Evolutionary conservation across 2,329 filamentous ascomycete genomes (phyloP), one percentile per base, ranked within the genome.

Genomic region (Fusarium albosuccineum): DNA sequence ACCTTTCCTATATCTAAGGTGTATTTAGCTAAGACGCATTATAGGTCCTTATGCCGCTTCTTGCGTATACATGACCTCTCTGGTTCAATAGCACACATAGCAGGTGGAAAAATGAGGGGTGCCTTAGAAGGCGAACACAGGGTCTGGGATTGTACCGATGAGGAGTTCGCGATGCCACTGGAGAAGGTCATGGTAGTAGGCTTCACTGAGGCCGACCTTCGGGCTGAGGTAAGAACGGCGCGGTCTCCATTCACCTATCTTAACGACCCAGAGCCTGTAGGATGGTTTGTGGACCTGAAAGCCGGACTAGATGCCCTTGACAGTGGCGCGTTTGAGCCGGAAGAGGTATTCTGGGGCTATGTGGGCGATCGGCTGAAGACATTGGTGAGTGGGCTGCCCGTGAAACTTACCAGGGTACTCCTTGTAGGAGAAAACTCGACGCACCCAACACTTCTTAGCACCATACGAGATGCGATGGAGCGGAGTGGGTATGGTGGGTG

Each of bases 371-470:
- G n/a, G 4, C 29, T 64, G 8, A 17, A 26, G 30, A 5, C 2
- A 9, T 36, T 64, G 9, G 17, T 46, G 0, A 29, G 9, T 3
- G 17, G 9, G 16, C 27, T 34, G 2, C 49, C 58, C 1, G 0
- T 11, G 7, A n/a, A 14, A 27, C 26, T 30, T 3, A 56, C 26
- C 2, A 39, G 33, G 34, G 10, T 64, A 2, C n/a, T 59, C 2
- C 51, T 66, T 3, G 34, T 30, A 9, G 60, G 60, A 22, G 62
- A 64, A 34, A 56, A 62, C 36, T 30, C 59, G 2, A 66, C 62
- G 3, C 36, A 64, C 14, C 55, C 54, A 1, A 26, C 22, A 4
- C 64, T 64, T 36, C 55, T 66, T 9, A 5, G 7, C 7, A 7
- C 50, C 1, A 22, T 64, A 9, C 27, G 13, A 27, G 44, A 42